Base-by-base conservation (phyloP, 345 rosid genomes). In the Eucalyptus erythrocorys region DNA sequence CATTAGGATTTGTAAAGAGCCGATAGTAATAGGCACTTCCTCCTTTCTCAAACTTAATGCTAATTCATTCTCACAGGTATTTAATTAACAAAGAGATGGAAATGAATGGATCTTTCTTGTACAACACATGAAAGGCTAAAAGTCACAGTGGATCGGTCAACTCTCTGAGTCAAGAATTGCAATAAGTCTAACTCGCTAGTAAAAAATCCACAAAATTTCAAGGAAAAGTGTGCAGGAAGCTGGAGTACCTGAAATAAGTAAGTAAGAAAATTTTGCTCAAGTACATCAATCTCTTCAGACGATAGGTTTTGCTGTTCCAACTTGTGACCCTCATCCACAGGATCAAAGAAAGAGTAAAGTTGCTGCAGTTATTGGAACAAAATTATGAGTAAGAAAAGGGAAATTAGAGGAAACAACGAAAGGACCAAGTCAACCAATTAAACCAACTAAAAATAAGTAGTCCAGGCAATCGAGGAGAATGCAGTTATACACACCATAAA, bases 341-440 rank as follows among this genome's bases (percentile, higher is more conserved):
- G 99, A 90, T 97, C 99, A 87, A 97, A 97, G 40, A 96, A 95
- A 79, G 99, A 95, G 92, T 97, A 96, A 88, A 97, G 89, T 96
- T 97, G 98, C 99, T 97, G 95, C 88, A 91, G 43, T 88, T 49
- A 82, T 45, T 37, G 27, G 79, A 21, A 86, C 27, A 15, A 48
- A 48, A 49, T 85, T 30, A 49, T 49, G 51, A 24, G 53, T 49
- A 49, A 49, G 53, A 85, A 85, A 13, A 32, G 19, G 64, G 87
- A 49, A 37, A 49, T 30, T 50, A 50, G 61, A 27, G 47, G 30
- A 86, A 32, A 57, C 55, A 86, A 34, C 37, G 8, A 1, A 87
- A 49, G 21, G 80, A 53, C 48, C 51, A 50, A 53, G 48, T 47
- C 9, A 43, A 61, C 48, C 71, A 30, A 68, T 81, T 85, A 48